These are phyloP conservation scores for Dendrostoma leiphaemia DNA, from an alignment of 2,329 filamentous ascomycete genomes.

Conservation along the genomic window DNA sequence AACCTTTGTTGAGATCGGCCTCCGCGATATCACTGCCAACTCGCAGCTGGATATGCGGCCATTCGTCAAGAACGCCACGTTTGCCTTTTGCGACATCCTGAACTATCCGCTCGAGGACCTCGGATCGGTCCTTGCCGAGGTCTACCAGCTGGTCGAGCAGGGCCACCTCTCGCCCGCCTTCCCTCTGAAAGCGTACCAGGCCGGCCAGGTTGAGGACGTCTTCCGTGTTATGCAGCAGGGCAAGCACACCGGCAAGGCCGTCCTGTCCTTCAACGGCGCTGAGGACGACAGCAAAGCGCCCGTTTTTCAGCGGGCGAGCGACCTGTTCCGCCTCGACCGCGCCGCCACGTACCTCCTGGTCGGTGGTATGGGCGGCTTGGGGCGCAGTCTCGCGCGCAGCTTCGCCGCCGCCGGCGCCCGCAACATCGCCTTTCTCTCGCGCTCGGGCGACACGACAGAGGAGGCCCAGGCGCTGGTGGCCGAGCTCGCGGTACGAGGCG, in stretches of 20 bases:
- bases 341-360: neutral
- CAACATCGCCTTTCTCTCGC: constrained; percentile 6
- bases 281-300: neutral
- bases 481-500: neutral
- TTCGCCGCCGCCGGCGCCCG: constrained; percentile 3
- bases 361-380: constrained; percentile 7
- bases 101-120: too few relatives aligned
- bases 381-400: neutral
- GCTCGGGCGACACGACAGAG: neutral
- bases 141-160: constrained; percentile 1
- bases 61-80: constrained; percentile 15
- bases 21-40: constrained; percentile 24
- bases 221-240: constrained; percentile 35
- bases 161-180: neutral
- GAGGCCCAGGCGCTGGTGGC: neutral
- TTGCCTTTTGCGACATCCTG: constrained; percentile 1
- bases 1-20: constrained; percentile 25
- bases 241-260: neutral
- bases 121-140: too few relatives aligned
- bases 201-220: constrained; percentile 29
- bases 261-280: neutral
- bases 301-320: neutral
- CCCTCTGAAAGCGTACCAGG: constrained; percentile 19
- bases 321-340: neutral
- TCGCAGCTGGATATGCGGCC: constrained; percentile 24